Conservation (phyloP, 805 yeast genomes). For the Myxozyma lipomycoides region DNA sequence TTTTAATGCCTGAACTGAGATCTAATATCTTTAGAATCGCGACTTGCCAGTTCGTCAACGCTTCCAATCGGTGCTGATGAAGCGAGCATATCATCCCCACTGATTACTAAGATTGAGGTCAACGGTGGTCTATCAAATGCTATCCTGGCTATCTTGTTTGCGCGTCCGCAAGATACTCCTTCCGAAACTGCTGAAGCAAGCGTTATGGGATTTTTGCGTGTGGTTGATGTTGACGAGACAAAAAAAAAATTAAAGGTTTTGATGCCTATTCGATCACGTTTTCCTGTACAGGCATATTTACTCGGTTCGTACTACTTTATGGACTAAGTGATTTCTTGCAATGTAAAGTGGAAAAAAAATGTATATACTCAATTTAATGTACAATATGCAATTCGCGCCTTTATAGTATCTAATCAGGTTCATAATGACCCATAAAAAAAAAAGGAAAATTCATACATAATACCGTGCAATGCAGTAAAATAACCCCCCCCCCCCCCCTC, state of each 20-base stretch:
- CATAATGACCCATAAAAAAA: too few relatives aligned
- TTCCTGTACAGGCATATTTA: slow-evolving; percentile 71
- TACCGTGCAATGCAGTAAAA: too few relatives aligned
- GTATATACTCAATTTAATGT: slow-evolving; percentile 1
- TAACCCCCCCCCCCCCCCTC: too few relatives aligned
- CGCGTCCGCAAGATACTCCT: slow-evolving; percentile 46
- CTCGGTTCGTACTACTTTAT: slow-evolving; percentile 77
- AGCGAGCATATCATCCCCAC: slow-evolving; percentile 29
- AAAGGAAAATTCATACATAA: too few relatives aligned
- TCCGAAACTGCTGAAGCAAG: slow-evolving; percentile 52
- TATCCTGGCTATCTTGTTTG: slow-evolving; percentile 60
- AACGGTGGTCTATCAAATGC: slow-evolving; percentile 61
- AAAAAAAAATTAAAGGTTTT: slow-evolving; percentile 64
- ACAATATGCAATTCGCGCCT: background rate
- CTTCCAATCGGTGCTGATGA: slow-evolving; percentile 39
- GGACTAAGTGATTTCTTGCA: slow-evolving; percentile 47
- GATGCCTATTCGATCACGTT: slow-evolving; percentile 80
- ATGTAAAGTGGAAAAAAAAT: background rate
- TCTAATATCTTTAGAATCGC: slow-evolving; percentile 21
- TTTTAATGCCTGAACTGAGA: slow-evolving; percentile 7
- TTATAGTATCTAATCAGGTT: too few relatives aligned
- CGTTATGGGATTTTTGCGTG: slow-evolving; percentile 75
- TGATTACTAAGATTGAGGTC: slow-evolving; percentile 38
- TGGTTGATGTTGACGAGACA: slow-evolving; percentile 69
- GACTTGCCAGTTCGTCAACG: slow-evolving; percentile 34